Conservation (phyloP, 2,329 filamentous ascomycete genomes). For the Verticillium longisporum region DNA sequence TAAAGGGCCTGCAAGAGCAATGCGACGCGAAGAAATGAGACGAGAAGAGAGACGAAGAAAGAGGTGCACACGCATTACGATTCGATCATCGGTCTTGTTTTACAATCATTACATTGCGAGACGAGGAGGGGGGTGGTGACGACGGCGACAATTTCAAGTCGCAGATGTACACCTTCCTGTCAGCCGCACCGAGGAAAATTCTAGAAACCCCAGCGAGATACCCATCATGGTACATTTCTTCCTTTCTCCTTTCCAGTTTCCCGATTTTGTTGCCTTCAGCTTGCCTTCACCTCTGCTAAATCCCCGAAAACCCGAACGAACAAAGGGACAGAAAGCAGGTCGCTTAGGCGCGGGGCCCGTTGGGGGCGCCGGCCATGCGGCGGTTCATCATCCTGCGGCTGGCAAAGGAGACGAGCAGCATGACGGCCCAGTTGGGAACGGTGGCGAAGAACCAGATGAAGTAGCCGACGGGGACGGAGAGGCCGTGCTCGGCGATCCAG, state of each 20-base stretch:
- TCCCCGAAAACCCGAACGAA: neutral
- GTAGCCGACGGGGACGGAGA: constrained; percentile 61
- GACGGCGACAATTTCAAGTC: too few species aligned
- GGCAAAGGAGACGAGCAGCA: constrained; percentile 67
- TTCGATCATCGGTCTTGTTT: neutral
- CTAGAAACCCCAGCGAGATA: neutral
- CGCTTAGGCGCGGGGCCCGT: neutral
- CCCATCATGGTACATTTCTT: neutral
- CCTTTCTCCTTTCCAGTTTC: too few species aligned
- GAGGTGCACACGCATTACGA: neutral
- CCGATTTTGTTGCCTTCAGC: neutral
- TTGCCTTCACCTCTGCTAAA: neutral
- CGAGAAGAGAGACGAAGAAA: neutral
- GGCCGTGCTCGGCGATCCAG: constrained; percentile 51
- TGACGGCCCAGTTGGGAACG: constrained; percentile 69
- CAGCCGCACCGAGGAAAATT: too few species aligned
- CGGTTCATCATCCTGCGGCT: constrained; percentile 64
- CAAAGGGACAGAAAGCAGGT: neutral
- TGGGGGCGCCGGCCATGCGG: constrained; percentile 12
- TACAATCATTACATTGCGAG: neutral
- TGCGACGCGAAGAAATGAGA: constrained; percentile 43
- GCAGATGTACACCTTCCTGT: too few species aligned
- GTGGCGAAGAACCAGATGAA: constrained; percentile 59
- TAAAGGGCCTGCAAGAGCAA: constrained; percentile 56
- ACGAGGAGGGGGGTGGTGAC: neutral